A percentile compares a stretch with the other conserved stretches of the same genome.
These are phyloP conservation scores for Colletotrichum sp. DNA, from an alignment of 2,329 filamentous ascomycete species.

Conservation along the genomic window DNA sequence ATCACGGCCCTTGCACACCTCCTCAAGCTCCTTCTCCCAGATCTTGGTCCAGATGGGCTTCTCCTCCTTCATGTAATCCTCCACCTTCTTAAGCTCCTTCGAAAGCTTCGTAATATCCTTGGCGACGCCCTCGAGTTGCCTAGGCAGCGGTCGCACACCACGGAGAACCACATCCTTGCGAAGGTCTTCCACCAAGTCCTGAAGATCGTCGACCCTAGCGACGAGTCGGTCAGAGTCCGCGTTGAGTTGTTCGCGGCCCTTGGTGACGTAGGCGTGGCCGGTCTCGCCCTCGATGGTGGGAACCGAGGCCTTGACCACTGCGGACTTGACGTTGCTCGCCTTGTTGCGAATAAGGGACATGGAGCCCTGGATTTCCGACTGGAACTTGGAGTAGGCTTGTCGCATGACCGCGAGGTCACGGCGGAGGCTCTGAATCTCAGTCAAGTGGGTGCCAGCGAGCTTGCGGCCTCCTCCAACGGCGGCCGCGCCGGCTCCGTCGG, in stretches of 20 bases:
- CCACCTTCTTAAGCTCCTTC: conserved; percentile 90
- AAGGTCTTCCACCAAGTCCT: conserved; percentile 94
- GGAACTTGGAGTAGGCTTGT: conserved; percentile 92
- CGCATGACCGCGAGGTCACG: conserved; percentile 90
- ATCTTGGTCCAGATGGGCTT: conserved; percentile 99
- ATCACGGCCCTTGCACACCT: conserved; percentile 94
- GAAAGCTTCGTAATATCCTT: conserved; percentile 85
- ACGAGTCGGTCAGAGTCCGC: conserved; percentile 91
- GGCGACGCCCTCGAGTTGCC: conserved; percentile 86
- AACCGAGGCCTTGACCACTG: conserved; percentile 72
- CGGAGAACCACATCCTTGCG: conserved; percentile 95
- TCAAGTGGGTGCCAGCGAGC: conserved; percentile 67
- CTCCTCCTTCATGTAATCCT: conserved; percentile 88
- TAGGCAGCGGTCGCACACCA: conserved; percentile 87
- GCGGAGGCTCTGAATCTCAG: conserved; percentile 81
- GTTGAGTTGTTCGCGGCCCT: conserved; percentile 85
- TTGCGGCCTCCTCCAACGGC: conserved; percentile 41
- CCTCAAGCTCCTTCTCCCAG: conserved; percentile 96
- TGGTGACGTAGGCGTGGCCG: conserved; percentile 85
- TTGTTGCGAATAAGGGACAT: conserved; percentile 86
- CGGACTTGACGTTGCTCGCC: conserved; percentile 79
- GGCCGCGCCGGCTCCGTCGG: conserved; percentile 43
- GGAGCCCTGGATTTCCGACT: conserved; percentile 84
- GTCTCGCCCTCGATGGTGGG: conserved; percentile 76
- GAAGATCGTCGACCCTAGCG: conserved; percentile 92